Evolutionary conservation across 2,329 filamentous ascomycete species (phyloP).

Genomic region (Penicillium sp.): DNA sequence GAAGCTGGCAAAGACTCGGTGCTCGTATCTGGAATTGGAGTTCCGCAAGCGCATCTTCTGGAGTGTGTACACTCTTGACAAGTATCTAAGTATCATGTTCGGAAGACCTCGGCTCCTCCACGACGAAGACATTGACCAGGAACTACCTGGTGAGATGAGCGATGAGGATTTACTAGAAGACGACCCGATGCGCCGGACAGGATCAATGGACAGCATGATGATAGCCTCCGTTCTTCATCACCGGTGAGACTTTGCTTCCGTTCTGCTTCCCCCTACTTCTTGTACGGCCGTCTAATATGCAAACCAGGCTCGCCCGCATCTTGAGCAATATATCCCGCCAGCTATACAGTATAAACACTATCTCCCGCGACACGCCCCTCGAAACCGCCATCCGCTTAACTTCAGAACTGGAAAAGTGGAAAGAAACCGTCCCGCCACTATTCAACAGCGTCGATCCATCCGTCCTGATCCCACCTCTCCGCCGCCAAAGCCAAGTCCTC

Average conservation of each 20-base stretch:
- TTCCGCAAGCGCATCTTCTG: constrained; percentile 59
- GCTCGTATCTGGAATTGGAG: constrained; percentile 43
- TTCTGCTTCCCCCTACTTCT: neutral
- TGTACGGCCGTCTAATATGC: neutral
- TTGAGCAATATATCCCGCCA: constrained; percentile 47
- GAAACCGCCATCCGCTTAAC: constrained; percentile 36
- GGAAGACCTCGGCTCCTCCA: constrained; percentile 59
- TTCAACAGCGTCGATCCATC: constrained; percentile 38
- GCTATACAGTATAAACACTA: constrained; percentile 38
- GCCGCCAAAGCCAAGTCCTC: constrained; percentile 39
- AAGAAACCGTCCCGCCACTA: constrained; percentile 34
- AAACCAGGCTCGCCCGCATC: constrained; percentile 49
- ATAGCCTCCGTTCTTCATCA: constrained; percentile 40
- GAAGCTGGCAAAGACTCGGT: constrained; percentile 29
- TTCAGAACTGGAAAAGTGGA: constrained; percentile 37
- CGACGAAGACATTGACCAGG: constrained; percentile 62
- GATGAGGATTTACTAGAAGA: constrained; percentile 54
- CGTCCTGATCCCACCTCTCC: constrained; percentile 38
- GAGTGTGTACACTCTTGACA: constrained; percentile 61
- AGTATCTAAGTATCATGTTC: constrained; percentile 61
- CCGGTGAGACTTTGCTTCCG: constrained; percentile 23
- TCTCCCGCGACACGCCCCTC: constrained; percentile 29
- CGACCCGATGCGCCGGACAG: constrained; percentile 35
- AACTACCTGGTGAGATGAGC: constrained; percentile 54
- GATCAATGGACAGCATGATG: constrained; percentile 40